Conservation (phyloP, 768 basidiomycete species). For the Tricholoma furcatifolium region DNA sequence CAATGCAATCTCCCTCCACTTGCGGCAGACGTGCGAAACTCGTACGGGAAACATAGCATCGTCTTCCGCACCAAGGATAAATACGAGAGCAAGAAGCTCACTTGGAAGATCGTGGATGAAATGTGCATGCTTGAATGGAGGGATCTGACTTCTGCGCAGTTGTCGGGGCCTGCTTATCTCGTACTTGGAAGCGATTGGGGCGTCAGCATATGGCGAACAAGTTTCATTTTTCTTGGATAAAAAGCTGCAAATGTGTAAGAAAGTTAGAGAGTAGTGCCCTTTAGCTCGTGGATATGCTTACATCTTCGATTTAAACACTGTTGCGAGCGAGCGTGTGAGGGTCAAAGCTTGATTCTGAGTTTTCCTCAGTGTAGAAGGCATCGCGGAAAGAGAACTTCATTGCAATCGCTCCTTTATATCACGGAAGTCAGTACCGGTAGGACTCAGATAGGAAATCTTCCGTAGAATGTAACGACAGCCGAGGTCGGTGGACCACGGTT, state of each 20-base stretch:
- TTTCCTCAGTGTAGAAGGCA: slow-evolving; percentile 37
- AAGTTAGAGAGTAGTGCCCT: not conserved
- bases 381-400: slow-evolving; percentile 10
- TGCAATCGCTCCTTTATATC: slow-evolving; percentile 16
- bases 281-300: slow-evolving; percentile 15
- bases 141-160: slow-evolving; percentile 29
- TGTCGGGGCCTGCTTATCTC: slow-evolving; percentile 36
- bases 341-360: slow-evolving; percentile 46
- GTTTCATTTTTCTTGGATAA: slow-evolving; percentile 7
- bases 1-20: slow-evolving; percentile 62
- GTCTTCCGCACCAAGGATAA: slow-evolving; percentile 56
- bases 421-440: slow-evolving; percentile 7
- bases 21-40: slow-evolving; percentile 67
- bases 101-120: slow-evolving; percentile 58
- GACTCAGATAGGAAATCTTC: slow-evolving; percentile 9
- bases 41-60: slow-evolving; percentile 56
- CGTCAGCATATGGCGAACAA: slow-evolving; percentile 15
- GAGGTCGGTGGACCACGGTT: slow-evolving; percentile 17
- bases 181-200: slow-evolving; percentile 11
- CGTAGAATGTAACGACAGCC: slow-evolving; percentile 15
- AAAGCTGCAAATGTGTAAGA: slow-evolving; percentile 8
- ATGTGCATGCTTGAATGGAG: slow-evolving; percentile 31
- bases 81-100: slow-evolving; percentile 65
- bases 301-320: slow-evolving; percentile 40
- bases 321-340: slow-evolving; percentile 51